Conservation (phyloP, 129 eudicot genomes). For the Arctium lappa region DNA sequence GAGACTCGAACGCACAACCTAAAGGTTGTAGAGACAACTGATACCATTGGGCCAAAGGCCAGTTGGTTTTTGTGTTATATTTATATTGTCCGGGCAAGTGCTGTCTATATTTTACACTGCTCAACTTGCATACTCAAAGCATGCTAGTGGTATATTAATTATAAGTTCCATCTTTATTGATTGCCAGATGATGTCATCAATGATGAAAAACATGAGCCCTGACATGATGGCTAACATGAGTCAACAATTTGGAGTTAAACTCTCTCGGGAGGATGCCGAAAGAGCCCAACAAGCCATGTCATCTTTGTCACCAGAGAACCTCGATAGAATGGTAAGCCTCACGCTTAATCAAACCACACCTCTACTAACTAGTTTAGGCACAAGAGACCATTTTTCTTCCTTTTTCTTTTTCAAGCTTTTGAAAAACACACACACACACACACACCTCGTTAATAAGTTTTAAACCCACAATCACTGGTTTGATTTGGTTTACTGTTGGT, state of each 20-base stretch:
- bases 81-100: neutral
- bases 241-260: slow-evolving; percentile 84
- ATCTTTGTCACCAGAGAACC: slow-evolving; percentile 79
- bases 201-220: slow-evolving; percentile 96
- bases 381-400: neutral
- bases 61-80: neutral
- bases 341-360: neutral
- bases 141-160: neutral
- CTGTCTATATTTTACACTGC: neutral
- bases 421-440: neutral
- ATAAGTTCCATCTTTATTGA: neutral
- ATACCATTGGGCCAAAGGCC: neutral
- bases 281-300: slow-evolving; percentile 98
- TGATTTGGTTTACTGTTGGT: neutral
- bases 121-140: neutral
- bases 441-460: too few relatives aligned
- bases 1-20: neutral
- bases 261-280: slow-evolving; percentile 89
- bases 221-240: slow-evolving; percentile 99
- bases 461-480: neutral
- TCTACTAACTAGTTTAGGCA: neutral
- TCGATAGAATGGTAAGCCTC: slow-evolving; percentile 75
- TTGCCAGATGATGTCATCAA: slow-evolving; percentile 84
- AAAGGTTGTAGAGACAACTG: neutral
- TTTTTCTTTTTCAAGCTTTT: neutral